A percentile compares a stretch with the other conserved stretches of the same genome.
These are phyloP conservation scores for Phaeophleospora eucalypticola DNA, from an alignment of 2,329 filamentous ascomycete genomes.

Conservation along the genomic window DNA sequence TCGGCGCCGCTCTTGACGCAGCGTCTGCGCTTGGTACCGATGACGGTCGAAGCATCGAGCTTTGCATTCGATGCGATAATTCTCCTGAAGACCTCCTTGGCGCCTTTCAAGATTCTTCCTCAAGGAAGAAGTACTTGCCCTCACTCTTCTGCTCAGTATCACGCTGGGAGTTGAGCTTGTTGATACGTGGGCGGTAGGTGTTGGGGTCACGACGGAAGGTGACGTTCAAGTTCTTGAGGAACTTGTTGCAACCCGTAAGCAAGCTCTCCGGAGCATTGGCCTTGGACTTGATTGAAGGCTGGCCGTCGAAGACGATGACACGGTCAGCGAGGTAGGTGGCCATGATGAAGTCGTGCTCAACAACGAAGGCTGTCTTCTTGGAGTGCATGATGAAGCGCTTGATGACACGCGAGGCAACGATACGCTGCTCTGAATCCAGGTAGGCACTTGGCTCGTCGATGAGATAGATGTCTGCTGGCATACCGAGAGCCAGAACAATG, in stretches of 20 bases:
- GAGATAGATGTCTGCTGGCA: conserved; percentile 95
- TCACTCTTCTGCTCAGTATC: conserved; percentile 94
- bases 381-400: conserved; percentile 99
- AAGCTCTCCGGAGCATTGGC: conserved; percentile 90
- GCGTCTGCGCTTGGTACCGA: conserved; percentile 30
- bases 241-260: conserved; percentile 91
- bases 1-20: conserved; percentile 42
- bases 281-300: conserved; percentile 81
- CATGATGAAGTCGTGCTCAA: conserved; percentile 99
- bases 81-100: conserved; percentile 33
- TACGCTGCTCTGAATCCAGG: conserved; percentile 98
- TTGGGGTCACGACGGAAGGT: conserved; percentile 97
- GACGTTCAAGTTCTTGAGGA: conserved; percentile 94
- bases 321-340: conserved; percentile 77
- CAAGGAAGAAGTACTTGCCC: conserved; percentile 98
- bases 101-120: conserved; percentile 72
- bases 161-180: conserved; percentile 92
- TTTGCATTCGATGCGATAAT: conserved; percentile 6
- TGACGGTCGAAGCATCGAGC: conserved; percentile 10
- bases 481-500: conserved; percentile 91
- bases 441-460: conserved; percentile 98
- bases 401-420: conserved; percentile 93
- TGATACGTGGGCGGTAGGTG: conserved; percentile 96
- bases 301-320: conserved; percentile 96
- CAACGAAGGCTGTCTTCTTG: conserved; percentile 98